Evolutionary conservation across 345 rosid genomes (phyloP).

Genomic region (Garcia nutans): DNA sequence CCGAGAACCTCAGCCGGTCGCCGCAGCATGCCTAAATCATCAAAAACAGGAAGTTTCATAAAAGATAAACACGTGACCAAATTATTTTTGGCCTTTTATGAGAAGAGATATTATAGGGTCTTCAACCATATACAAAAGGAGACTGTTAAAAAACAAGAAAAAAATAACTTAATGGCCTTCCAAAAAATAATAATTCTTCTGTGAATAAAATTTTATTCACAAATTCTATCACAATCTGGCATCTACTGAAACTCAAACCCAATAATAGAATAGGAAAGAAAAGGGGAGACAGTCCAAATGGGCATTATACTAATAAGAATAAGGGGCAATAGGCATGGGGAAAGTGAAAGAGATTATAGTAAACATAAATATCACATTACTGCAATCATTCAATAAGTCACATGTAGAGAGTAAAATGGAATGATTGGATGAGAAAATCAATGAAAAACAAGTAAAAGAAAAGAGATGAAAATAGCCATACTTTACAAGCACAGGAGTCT

Average conservation of each 20-base stretch:
- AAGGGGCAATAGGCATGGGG: background rate
- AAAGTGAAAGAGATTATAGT: background rate
- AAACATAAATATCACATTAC: background rate
- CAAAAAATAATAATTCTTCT: background rate
- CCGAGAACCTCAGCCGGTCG: conserved; percentile 99
- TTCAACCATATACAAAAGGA: conserved; percentile 14
- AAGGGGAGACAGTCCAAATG: background rate
- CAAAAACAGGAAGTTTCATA: conserved; percentile 19
- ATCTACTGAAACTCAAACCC: background rate
- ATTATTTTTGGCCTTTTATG: conserved; percentile 14
- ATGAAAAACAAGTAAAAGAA: background rate
- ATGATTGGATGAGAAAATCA: background rate
- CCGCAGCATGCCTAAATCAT: conserved; percentile 62
- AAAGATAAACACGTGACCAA: conserved; percentile 10
- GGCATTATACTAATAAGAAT: background rate
- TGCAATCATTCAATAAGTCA: background rate
- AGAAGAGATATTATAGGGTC: conserved; percentile 10
- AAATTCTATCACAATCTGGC: background rate
- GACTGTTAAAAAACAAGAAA: background rate
- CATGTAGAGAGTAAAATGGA: background rate
- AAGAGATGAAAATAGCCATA: background rate
- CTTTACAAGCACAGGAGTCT: background rate
- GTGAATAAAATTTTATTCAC: background rate
- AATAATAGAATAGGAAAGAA: background rate
- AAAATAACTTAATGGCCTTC: background rate